phyloP scores from a whole-genome alignment of 257 asterid genomes.

The Nemophila menziesii region DNA sequence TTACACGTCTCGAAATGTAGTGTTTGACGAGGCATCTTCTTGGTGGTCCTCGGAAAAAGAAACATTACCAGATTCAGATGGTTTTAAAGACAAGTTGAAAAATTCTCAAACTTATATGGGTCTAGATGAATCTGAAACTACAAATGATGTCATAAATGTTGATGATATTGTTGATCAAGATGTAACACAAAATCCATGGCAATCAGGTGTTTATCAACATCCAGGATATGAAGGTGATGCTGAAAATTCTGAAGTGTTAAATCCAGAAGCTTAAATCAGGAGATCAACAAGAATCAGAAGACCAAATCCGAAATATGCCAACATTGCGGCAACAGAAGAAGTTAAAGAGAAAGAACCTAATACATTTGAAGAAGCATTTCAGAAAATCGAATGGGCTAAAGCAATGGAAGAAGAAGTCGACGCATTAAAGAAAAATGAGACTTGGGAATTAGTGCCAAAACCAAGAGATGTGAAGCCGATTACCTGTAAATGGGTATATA shows the following conservation, averaged over 20 bases:
- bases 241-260: not conserved
- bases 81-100: not conserved
- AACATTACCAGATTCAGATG: not conserved
- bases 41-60: slow-evolving; percentile 3
- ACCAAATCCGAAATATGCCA: slow-evolving; percentile 11
- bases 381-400: not conserved
- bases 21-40: slow-evolving; percentile 7
- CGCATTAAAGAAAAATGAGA: slow-evolving; percentile 1
- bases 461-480: slow-evolving; percentile 4
- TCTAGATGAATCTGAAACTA: not conserved
- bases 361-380: slow-evolving; percentile 1
- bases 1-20: not conserved
- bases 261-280: not conserved
- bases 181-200: not conserved
- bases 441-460: slow-evolving; percentile 1
- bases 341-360: no score
- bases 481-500: slow-evolving; percentile 8
- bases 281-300: not conserved
- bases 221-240: not conserved
- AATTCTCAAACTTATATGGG: fast-evolving
- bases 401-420: slow-evolving; percentile 1
- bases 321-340: not conserved
- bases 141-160: not conserved
- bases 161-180: not conserved
- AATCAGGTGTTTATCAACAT: not conserved